Conservation (phyloP, 495 filamentous ascomycete species). For the Achaetomiella virescens region DNA sequence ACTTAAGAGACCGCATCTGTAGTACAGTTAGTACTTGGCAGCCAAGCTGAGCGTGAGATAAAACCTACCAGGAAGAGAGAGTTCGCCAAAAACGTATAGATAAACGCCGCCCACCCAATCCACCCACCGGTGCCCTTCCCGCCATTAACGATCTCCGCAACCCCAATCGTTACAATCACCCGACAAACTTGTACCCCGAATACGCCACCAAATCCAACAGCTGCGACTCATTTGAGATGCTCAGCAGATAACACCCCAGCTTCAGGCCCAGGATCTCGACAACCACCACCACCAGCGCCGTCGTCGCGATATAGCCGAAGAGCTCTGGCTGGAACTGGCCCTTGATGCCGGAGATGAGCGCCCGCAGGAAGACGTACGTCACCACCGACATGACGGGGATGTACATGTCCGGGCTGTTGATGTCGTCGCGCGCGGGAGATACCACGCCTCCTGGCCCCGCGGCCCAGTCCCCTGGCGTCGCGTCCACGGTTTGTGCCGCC, state of each 20-base stretch:
- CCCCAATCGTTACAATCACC: conserved; percentile 75
- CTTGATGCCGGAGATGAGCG: conserved; percentile 82
- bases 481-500: conserved; percentile 95
- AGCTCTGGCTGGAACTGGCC: conserved; percentile 92
- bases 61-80: conserved; percentile 84
- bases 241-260: conserved; percentile 85
- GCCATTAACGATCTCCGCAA: conserved; percentile 69
- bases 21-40: conserved; percentile 17
- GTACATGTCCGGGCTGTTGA: conserved; percentile 99
- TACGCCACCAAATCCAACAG: conserved; percentile 91
- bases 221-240: conserved; percentile 80
- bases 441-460: conserved; percentile 72
- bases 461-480: conserved; percentile 59
- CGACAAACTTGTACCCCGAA: conserved; percentile 97
- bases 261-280: conserved; percentile 87
- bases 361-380: conserved; percentile 91
- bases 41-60: neutral
- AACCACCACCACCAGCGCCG: conserved; percentile 70
- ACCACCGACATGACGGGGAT: conserved; percentile 92
- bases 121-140: conserved; percentile 76
- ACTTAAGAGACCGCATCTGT: conserved; percentile 88
- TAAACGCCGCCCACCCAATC: conserved; percentile 82
- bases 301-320: conserved; percentile 79
- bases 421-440: conserved; percentile 88
- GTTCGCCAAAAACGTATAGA: conserved; percentile 87